Percentiles rank a stretch among this genome's conserved stretches.
Evolutionary conservation across 2,329 filamentous ascomycete species (phyloP).

Genomic region (Ophiostoma perfectum): DNA sequence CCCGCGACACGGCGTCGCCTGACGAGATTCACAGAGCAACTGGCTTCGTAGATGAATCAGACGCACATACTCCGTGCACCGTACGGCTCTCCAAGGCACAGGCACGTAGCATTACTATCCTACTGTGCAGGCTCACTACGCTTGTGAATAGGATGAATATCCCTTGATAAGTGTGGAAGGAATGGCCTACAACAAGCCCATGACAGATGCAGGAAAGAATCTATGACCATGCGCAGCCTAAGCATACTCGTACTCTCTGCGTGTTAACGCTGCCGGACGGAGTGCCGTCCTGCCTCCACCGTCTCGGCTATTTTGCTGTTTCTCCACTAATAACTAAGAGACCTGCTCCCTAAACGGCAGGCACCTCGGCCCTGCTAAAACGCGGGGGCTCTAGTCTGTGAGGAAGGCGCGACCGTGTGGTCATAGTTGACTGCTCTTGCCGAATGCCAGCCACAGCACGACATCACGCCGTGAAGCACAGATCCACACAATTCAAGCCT

Average conservation of each 20-base stretch:
- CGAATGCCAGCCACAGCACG: conserved; percentile 1
- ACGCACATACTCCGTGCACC: no score
- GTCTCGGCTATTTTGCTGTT: not conserved
- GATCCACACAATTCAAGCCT: not conserved
- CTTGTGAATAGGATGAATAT: not conserved
- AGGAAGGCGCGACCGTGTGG: not conserved
- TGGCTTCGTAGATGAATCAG: no score
- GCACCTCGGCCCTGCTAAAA: conserved; percentile 3
- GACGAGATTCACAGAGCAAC: not conserved
- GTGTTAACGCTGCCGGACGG: no score
- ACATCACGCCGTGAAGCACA: not conserved
- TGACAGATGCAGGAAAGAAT: not conserved
- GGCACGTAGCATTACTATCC: no score
- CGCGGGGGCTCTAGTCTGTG: not conserved
- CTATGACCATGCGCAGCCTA: not conserved
- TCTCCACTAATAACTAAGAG: not conserved
- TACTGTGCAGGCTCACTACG: no score
- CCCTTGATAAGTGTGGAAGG: not conserved
- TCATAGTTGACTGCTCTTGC: not conserved
- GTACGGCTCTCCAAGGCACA: no score
- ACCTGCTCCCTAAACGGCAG: not conserved
- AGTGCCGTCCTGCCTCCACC: not conserved
- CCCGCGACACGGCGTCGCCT: not conserved
- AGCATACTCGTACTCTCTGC: no score
- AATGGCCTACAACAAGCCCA: not conserved